These are phyloP conservation scores for Chondrostereum purpureum DNA, from an alignment of 1,284 basidiomycete genomes.

Conservation along the genomic window DNA sequence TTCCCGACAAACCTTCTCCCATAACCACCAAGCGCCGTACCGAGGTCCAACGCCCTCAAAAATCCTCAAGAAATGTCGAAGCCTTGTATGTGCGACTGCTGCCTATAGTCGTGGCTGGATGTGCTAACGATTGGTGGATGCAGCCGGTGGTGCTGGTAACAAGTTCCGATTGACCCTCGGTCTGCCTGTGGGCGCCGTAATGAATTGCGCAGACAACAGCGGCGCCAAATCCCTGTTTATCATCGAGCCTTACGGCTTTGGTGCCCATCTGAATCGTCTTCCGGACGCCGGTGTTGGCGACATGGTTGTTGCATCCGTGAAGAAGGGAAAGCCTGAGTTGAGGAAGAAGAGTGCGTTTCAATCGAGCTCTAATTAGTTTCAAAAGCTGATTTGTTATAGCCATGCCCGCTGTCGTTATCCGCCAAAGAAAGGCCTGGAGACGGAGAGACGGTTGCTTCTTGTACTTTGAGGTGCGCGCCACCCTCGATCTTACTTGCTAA, in stretches of 20 bases:
- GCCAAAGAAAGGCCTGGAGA: constrained; percentile 98
- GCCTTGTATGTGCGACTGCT: no score
- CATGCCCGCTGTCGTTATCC: constrained; percentile 95
- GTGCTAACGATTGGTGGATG: no score
- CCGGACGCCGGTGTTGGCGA: constrained; percentile 98
- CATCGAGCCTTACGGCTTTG: constrained; percentile 90
- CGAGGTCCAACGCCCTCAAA: no score
- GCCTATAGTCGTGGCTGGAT: no score
- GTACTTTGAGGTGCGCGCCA: constrained; percentile 80
- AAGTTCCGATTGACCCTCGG: constrained; percentile 97
- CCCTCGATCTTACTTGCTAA: not conserved
- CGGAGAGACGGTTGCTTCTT: constrained; percentile 98
- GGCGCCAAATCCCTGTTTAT: constrained; percentile 95
- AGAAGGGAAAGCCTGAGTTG: constrained; percentile 99
- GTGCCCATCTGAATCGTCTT: constrained; percentile 94
- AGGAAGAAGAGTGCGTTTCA: constrained; percentile 90
- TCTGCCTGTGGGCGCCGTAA: constrained; percentile 96
- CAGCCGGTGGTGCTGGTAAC: constrained; percentile 68
- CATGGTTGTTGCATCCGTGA: constrained; percentile 98
- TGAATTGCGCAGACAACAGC: constrained; percentile 99
- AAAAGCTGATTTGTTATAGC: constrained; percentile 44
- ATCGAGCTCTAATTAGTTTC: not conserved
- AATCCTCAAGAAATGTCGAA: no score
- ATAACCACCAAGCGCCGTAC: no score
- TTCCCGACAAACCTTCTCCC: no score